Evolutionary conservation across 2,329 filamentous ascomycete genomes (phyloP).

Genomic region (Botryotinia calthae): DNA sequence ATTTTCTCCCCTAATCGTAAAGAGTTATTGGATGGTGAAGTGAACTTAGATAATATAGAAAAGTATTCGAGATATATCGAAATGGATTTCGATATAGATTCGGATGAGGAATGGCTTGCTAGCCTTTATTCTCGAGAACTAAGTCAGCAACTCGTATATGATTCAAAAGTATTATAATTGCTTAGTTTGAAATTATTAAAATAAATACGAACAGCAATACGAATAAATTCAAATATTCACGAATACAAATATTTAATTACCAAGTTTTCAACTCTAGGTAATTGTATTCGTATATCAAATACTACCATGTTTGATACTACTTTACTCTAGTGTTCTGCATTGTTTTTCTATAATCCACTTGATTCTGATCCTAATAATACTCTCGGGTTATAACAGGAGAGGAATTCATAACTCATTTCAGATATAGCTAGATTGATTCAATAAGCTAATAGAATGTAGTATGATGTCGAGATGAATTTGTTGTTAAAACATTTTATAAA

Average conservation of each 20-base stretch:
- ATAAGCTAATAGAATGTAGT: not conserved
- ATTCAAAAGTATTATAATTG: not conserved
- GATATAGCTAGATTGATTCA: not conserved
- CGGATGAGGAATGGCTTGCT: not conserved
- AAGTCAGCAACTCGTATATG: too few species aligned
- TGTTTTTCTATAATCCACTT: not conserved
- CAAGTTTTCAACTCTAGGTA: not conserved
- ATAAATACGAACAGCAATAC: not conserved
- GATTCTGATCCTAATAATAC: not conserved
- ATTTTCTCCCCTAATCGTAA: not conserved
- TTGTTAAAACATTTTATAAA: not conserved
- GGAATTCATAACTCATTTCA: not conserved
- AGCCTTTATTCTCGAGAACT: not conserved
- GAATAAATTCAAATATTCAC: not conserved
- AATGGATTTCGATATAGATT: not conserved
- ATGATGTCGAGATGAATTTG: not conserved
- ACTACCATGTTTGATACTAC: not conserved
- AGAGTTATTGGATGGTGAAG: not conserved
- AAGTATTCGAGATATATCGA: not conserved
- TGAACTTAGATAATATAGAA: not conserved
- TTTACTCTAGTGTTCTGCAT: not conserved
- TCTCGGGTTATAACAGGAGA: not conserved
- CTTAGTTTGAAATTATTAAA: not conserved
- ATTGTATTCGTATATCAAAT: not conserved
- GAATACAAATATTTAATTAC: not conserved